phyloP scores from a whole-genome alignment of 352 stramenopile genomes.

The Phytophthora pisi region DNA sequence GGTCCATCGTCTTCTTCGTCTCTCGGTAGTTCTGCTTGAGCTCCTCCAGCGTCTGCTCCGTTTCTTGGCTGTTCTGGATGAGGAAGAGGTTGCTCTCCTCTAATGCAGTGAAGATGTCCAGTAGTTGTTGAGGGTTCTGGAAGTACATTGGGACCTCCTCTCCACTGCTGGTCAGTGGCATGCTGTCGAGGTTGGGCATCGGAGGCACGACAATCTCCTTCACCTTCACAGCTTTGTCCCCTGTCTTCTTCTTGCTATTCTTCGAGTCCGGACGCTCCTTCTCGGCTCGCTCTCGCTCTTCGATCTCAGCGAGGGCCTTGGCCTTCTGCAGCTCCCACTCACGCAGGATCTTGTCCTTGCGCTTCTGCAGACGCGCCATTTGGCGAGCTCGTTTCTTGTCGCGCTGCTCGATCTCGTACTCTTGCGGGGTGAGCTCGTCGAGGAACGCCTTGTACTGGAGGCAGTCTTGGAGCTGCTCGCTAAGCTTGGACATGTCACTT shows the following conservation, averaged over 20 bases:
- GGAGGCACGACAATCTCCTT: constrained; percentile 57
- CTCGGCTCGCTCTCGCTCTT: constrained; percentile 66
- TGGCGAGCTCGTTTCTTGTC: constrained; percentile 75
- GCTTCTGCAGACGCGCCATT: constrained; percentile 62
- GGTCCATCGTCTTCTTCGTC: constrained; percentile 90
- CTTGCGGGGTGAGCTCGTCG: constrained; percentile 89
- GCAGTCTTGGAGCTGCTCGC: constrained; percentile 89
- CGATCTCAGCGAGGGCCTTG: constrained; percentile 63
- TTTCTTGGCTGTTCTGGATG: constrained; percentile 96
- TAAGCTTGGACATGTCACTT: constrained; percentile 95
- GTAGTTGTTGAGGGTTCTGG: constrained; percentile 90
- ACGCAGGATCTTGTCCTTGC: constrained; percentile 70
- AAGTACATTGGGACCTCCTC: constrained; percentile 97
- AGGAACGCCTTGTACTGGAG: constrained; percentile 94
- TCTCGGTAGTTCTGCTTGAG: constrained; percentile 93
- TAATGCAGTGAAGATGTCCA: constrained; percentile 93
- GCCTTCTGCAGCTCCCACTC: constrained; percentile 72
- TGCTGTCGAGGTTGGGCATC: constrained; percentile 72
- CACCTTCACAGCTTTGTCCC: constrained; percentile 49
- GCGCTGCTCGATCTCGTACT: constrained; percentile 86
- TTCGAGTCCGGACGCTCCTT: constrained; percentile 73
- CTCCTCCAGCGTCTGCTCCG: constrained; percentile 94
- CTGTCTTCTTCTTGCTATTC: constrained; percentile 42
- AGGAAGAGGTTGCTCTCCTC: constrained; percentile 97
- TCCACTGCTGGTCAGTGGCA: constrained; percentile 74